phyloP scores from a whole-genome alignment of 2,329 filamentous ascomycete genomes.

The Colletotrichum chlorophyti region DNA sequence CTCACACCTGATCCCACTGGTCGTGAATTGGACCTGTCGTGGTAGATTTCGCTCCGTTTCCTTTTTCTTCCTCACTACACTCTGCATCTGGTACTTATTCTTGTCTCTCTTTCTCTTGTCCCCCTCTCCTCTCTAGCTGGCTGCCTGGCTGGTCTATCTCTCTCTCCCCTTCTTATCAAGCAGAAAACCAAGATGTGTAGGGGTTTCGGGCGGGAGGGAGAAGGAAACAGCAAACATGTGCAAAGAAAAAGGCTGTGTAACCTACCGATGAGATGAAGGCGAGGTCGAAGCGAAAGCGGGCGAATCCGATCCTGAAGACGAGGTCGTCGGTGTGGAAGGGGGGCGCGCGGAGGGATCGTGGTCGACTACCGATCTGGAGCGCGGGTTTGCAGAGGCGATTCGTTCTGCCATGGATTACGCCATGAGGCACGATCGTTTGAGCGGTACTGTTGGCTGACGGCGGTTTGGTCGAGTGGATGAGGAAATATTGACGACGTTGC shows the following conservation, averaged over 20 bases:
- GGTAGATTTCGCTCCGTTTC: not conserved
- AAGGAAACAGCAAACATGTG: constrained; percentile 1
- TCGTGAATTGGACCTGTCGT: not conserved
- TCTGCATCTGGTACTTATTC: not conserved
- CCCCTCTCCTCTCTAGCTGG: not conserved
- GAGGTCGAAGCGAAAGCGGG: constrained; percentile 25
- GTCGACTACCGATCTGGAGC: constrained; percentile 60
- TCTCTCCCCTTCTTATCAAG: not conserved
- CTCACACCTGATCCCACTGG: not conserved
- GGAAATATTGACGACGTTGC: no score
- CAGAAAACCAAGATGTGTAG: constrained; percentile 6
- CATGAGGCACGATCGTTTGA: constrained; percentile 56
- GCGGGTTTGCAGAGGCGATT: constrained; percentile 56
- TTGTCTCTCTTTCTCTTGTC: not conserved
- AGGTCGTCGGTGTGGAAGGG: constrained; percentile 45
- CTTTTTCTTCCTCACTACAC: not conserved
- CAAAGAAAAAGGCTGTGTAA: not conserved
- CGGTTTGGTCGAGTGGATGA: no score
- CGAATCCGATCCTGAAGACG: constrained; percentile 24
- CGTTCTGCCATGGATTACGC: constrained; percentile 75
- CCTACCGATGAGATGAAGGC: constrained; percentile 30
- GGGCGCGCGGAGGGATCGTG: constrained; percentile 59
- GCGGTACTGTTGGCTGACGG: constrained; percentile 17
- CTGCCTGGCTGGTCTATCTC: no score
- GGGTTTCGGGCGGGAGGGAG: no score